Conservation (phyloP, 2,329 filamentous ascomycete genomes). For the Tolypocladium ovalisporum region DNA sequence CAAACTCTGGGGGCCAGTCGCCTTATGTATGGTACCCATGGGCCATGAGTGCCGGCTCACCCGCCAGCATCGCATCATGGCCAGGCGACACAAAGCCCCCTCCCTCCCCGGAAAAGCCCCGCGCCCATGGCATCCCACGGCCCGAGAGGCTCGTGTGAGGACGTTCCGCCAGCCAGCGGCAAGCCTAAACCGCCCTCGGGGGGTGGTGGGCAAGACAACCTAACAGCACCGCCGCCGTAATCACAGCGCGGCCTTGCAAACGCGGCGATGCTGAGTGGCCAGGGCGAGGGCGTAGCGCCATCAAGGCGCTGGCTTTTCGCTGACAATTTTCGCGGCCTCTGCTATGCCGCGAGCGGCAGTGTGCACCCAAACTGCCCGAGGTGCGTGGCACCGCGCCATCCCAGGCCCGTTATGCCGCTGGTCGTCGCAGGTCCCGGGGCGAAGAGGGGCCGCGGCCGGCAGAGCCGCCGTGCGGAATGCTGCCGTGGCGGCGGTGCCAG, state of each 20-base stretch:
- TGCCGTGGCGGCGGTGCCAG: constrained; percentile 17
- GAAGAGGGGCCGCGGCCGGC: not conserved
- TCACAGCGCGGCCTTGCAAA: not conserved
- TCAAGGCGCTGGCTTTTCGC: not conserved
- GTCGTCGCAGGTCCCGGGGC: not conserved
- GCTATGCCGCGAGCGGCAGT: not conserved
- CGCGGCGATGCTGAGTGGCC: not conserved
- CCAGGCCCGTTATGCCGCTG: not conserved
- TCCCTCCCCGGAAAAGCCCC: constrained; percentile 11
- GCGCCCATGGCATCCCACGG: constrained; percentile 10
- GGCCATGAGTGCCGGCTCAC: not conserved
- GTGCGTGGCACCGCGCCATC: no score
- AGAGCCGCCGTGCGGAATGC: constrained; percentile 9
- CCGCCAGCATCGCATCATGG: not conserved
- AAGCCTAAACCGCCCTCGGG: not conserved
- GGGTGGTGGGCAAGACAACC: not conserved
- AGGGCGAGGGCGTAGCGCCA: not conserved
- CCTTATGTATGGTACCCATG: not conserved
- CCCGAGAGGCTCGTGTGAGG: constrained; percentile 4
- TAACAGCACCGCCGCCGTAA: no score
- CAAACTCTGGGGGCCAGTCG: not conserved
- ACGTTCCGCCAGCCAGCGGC: no score
- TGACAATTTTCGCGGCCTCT: not conserved
- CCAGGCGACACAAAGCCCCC: not conserved
- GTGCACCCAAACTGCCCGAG: no score